These are phyloP conservation scores for Spizellomyces punctatus DNA, from an alignment of 192 early-diverging fungal species.

Conservation along the genomic window DNA sequence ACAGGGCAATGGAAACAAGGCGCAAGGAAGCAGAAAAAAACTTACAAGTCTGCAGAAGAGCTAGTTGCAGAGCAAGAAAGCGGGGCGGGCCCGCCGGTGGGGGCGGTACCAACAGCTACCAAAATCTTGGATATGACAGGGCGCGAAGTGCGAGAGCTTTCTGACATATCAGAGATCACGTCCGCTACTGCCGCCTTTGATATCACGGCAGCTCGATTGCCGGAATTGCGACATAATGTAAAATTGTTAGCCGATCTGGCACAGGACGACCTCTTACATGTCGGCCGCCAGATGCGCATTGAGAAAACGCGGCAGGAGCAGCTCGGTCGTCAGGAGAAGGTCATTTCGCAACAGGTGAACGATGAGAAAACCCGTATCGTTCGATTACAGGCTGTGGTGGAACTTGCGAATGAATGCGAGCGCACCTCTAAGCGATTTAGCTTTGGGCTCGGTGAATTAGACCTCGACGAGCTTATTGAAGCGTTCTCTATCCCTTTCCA, in stretches of 20 bases:
- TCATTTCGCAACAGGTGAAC: slow-evolving; percentile 34
- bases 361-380: slow-evolving; percentile 50
- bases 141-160: slow-evolving; percentile 51
- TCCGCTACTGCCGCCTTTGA: slow-evolving; percentile 33
- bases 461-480: slow-evolving; percentile 18
- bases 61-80: slow-evolving; percentile 60
- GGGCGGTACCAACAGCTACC: slow-evolving; percentile 35
- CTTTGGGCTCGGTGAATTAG: background rate
- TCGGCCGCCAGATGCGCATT: slow-evolving; percentile 57
- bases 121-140: slow-evolving; percentile 90
- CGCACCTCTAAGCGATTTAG: slow-evolving; percentile 11
- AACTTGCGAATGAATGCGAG: slow-evolving; percentile 51
- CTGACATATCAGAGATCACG: slow-evolving; percentile 40
- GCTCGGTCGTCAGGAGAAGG: slow-evolving; percentile 33
- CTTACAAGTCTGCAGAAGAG: slow-evolving; percentile 79
- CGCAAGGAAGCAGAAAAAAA: slow-evolving; percentile 56
- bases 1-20: slow-evolving; percentile 45
- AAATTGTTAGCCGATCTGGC: slow-evolving; percentile 74
- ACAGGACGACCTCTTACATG: slow-evolving; percentile 66
- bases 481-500: slow-evolving; percentile 57
- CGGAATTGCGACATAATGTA: slow-evolving; percentile 79
- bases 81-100: slow-evolving; percentile 17
- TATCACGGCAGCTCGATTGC: slow-evolving; percentile 61
- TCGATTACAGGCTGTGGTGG: slow-evolving; percentile 45
- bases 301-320: slow-evolving; percentile 41